Base-by-base conservation (phyloP, 1,139 yeast genomes). In the Saccharomyces hybrid region DNA sequence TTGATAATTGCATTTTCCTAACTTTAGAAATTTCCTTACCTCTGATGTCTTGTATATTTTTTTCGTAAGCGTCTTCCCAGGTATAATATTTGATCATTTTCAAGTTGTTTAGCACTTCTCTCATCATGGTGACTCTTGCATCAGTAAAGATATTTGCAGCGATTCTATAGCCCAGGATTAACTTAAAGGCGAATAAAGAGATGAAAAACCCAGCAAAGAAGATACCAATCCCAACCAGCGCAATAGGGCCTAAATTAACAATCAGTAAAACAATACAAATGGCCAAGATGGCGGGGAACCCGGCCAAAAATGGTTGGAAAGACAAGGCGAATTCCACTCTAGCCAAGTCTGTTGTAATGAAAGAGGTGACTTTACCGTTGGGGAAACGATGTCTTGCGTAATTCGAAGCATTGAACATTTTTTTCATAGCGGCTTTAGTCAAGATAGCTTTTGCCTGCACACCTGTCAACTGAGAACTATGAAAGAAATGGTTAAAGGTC, bases 321-420 rank as follows among this genome's bases (percentile, higher is more conserved):
- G 83, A 81, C 38, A 83, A 68, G 4, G 95, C 93, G 64, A 87
- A 79, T 66, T 88, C 96, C 44, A 89, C 78, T 64, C 96, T 80
- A 28, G 91, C 81, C 54, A 89, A 76, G 67, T 88, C 96, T 1
- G 95, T 84, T 13, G 93, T 85, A 70, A 88, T 78, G 65, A 88
- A 71, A 13, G 88, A 83, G 1, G 95, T 87, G 54, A 89, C 77
- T 58, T 79, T 80, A 56, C 95, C 87, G 25, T 80, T 75, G 0
- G 95, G 81, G 65, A 72, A 87, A 55, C 76, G 73, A 61, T 80
- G 80, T 54, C 79, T 78, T 2, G 93, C 79, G 55, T 76, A 75
- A n/a, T 82, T 79, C 58, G 81, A 79, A 11, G 89, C 77, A 52
- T 70, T 75, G 60, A 87, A 78, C 14, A 91, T 78, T 67, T 89